Evolutionary conservation across 306 rosid genomes (phyloP), one percentile per base, ranked within the genome.

Genomic region (Phaseolus lunatus): DNA sequence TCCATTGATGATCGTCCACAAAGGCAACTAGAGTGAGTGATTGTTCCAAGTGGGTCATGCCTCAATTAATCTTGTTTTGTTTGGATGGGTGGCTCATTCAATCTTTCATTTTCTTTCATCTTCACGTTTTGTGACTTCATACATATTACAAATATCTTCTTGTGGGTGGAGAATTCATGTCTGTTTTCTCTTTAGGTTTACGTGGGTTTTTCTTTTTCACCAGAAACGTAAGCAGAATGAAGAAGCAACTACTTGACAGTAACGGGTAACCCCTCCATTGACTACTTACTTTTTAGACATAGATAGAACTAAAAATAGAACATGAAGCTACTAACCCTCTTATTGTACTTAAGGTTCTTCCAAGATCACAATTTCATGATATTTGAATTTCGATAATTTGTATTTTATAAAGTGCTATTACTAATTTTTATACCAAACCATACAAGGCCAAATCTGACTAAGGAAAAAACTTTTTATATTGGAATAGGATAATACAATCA

Each of bases 11-110:
- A 19, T 52, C 59, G 26, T 85, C 80, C 75, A 26, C 3, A 2
- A 11, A 45, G 15, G 62, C 58, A 65, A 69, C 23, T 31, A 12
- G 10, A 54, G 67, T 1, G 33, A 24, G 72, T 64, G 58, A 41
- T 49, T 13, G 23, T 59, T 66, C 56, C 1, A 39, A 41, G 76
- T 67, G 84, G 82, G 80, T 22, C 83, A 67, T 43, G 20, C 20
- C 75, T 68, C 78, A 68, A 75, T 70, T 70, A 81, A 26, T 56
- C 54, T 72, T 49, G 39, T 47, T 82, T 77, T 71, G 67, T 75
- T 62, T 70, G 19, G 20, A 26, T 18, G 18, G 73, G 0, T 12
- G 3, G 3, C 59, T 7, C 12, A 3, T 18, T 37, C 67, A 9
- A 63, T 65, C 79, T 65, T 44, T 76, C 76, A 2, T 31, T 73